Conservation (phyloP, 108 stramenopile species). For the Mayamaea pseudoterrestris region DNA sequence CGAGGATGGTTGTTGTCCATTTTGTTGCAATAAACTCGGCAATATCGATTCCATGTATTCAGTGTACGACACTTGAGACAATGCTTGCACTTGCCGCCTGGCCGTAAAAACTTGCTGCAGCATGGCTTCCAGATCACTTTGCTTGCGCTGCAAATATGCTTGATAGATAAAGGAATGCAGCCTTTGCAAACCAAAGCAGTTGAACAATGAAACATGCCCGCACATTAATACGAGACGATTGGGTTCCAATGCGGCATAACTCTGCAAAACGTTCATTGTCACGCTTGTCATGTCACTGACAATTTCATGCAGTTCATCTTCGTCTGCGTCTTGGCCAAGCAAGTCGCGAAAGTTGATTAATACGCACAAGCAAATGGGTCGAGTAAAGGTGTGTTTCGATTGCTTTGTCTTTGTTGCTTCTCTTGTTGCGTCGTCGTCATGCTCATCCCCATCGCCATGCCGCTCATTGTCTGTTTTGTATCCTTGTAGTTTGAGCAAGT, state of each 20-base stretch:
- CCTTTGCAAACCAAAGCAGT: constrained; percentile 30
- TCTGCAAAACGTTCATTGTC: constrained; percentile 5
- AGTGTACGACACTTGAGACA: too few relatives aligned
- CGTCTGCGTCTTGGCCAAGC: constrained; percentile 1
- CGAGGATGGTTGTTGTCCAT: too few relatives aligned
- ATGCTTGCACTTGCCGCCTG: too few relatives aligned
- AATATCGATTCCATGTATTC: too few relatives aligned
- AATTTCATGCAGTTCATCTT: constrained; percentile 1
- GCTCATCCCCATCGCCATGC: neutral
- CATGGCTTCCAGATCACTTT: constrained; percentile 12
- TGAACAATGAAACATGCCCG: constrained; percentile 11
- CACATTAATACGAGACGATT: constrained; percentile 1
- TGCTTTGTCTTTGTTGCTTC: constrained; percentile 6
- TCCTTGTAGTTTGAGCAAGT: neutral
- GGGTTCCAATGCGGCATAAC: constrained; percentile 1
- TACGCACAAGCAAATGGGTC: constrained; percentile 24
- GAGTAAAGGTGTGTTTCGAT: too few relatives aligned
- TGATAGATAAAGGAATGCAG: constrained; percentile 44
- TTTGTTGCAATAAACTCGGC: too few relatives aligned
- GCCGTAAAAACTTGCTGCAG: too few relatives aligned
- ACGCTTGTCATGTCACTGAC: neutral
- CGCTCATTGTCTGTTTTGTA: too few relatives aligned
- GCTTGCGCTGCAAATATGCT: constrained; percentile 24
- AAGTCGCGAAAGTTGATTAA: constrained; percentile 38
- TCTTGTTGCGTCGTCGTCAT: neutral